Base-by-base conservation (phyloP, 2,329 filamentous ascomycete genomes). In the Daldinia eschscholtzii region DNA sequence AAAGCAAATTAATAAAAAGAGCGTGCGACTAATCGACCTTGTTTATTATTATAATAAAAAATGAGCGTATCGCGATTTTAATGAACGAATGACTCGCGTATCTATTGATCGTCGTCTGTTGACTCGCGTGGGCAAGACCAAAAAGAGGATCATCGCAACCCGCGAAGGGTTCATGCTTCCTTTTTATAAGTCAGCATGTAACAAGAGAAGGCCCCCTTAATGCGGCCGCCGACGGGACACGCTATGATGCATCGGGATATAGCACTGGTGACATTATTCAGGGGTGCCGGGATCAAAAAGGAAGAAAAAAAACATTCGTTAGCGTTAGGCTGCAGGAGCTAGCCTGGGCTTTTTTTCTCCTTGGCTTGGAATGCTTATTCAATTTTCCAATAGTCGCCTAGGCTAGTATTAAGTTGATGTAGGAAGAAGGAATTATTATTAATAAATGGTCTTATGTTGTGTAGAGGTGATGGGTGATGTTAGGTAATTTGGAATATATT, bases 171-270 rank as follows among this genome's bases (percentile, higher is more conserved):
- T 52, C 42, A 52, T 12, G 20, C 46, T 33, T 52, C 46, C 42
- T 20, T 67, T 69, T 68, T 71, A 71, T 71, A 71, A 50, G 55
- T 46, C 28, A 18, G 50, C 12, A 28, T 55, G 39, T 37, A 15
- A 59, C 26, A 48, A 39, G 44, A 44, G 12, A 37, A 10, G 23
- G 18, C n/a, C 52, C 65, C 61, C 65, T 59, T 62, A 65, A 68
- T 62, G 61, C 26, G n/a, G 42, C 53, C 26, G 41, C 15, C 48
- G 41, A 41, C 55, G 42, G 41, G 3, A 46, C 48, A 56, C 61
- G 39, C 68, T 63, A 65, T 39, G 65, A 68, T 66, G 62, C 39
- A 52, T 68, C 65, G 56, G 65, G 68, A 58, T 35, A 50, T 66
- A 48, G 61, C 52, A 35, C 26, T n/a, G 26, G 18, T 55, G 26